phyloP scores from a whole-genome alignment of 1,284 basidiomycete species.

The Boletus smithii region DNA sequence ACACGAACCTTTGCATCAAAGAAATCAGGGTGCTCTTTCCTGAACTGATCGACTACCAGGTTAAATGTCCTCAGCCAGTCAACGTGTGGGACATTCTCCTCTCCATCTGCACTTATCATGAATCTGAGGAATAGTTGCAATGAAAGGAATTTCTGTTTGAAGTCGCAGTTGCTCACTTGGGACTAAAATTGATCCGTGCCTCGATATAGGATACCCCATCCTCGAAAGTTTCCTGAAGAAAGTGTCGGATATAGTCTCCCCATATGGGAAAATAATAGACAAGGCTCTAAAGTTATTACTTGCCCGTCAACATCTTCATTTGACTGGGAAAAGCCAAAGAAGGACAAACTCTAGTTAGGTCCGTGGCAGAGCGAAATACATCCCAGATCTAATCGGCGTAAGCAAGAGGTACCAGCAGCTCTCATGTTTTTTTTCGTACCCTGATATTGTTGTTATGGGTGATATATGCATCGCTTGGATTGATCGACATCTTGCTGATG shows the following conservation, averaged over 20 bases:
- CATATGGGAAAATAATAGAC: conserved; percentile 29
- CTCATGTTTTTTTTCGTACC: conserved; percentile 34
- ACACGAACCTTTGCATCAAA: conserved; percentile 55
- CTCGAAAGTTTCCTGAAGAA: conserved; percentile 58
- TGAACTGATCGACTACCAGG: conserved; percentile 53
- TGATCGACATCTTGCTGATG: conserved; percentile 55
- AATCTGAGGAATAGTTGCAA: conserved; percentile 27
- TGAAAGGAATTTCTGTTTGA: background rate
- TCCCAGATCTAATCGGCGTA: conserved; percentile 57
- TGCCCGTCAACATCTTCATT: conserved; percentile 1
- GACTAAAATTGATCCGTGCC: conserved; percentile 63
- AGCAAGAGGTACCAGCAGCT: background rate
- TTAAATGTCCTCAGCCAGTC: conserved; percentile 61
- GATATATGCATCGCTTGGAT: conserved; percentile 63
- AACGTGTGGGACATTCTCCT: conserved; percentile 52
- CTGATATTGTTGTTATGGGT: conserved; percentile 67
- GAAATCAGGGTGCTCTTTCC: conserved; percentile 56
- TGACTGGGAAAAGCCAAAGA: background rate
- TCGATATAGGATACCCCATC: conserved; percentile 77
- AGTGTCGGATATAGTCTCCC: conserved; percentile 40
- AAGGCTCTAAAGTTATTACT: conserved; percentile 11
- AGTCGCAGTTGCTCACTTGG: conserved; percentile 42
- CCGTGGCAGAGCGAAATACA: conserved; percentile 57
- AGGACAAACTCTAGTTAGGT: conserved; percentile 43
- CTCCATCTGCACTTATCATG: conserved; percentile 56